Evolutionary conservation across 2,329 filamentous ascomycete genomes (phyloP).

Genomic region (Ophiosphaerella korrae): DNA sequence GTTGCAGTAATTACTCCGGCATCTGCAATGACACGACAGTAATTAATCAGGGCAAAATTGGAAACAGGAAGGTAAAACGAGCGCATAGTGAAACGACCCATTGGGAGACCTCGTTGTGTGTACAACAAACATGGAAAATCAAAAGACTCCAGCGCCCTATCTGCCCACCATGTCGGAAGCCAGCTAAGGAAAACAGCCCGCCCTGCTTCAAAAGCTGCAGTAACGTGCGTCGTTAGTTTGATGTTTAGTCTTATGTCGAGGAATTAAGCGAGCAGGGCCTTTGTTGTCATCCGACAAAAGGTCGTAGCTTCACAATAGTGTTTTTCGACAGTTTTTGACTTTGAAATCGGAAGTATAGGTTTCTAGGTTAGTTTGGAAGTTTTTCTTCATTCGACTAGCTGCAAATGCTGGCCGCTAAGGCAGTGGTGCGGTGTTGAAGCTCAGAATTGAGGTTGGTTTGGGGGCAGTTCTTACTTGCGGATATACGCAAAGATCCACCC

Average conservation of each 20-base stretch:
- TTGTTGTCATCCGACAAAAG: background rate
- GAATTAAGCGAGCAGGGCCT: constrained; percentile 26
- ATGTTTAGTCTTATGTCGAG: constrained; percentile 27
- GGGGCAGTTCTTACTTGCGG: no score
- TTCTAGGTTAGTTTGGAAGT: no score
- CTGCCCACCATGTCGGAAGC: constrained; percentile 16
- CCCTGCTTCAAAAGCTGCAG: constrained; percentile 29
- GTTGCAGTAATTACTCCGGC: background rate
- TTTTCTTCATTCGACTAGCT: no score
- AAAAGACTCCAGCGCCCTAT: background rate
- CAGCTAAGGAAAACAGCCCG: constrained; percentile 29
- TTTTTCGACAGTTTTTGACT: background rate
- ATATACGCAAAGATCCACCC: no score
- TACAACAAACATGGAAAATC: background rate
- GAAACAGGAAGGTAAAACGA: constrained; percentile 2
- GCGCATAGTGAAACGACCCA: constrained; percentile 18
- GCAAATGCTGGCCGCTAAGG: no score
- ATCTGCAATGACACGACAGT: constrained; percentile 5
- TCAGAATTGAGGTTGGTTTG: no score
- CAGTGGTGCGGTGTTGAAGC: no score
- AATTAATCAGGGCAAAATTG: background rate
- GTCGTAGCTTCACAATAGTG: background rate
- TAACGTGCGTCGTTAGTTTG: constrained; percentile 34
- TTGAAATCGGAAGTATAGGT: no score
- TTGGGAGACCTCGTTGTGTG: background rate